phyloP scores from a whole-genome alignment of 331 rosid genomes.

The Quercus tomentella region DNA sequence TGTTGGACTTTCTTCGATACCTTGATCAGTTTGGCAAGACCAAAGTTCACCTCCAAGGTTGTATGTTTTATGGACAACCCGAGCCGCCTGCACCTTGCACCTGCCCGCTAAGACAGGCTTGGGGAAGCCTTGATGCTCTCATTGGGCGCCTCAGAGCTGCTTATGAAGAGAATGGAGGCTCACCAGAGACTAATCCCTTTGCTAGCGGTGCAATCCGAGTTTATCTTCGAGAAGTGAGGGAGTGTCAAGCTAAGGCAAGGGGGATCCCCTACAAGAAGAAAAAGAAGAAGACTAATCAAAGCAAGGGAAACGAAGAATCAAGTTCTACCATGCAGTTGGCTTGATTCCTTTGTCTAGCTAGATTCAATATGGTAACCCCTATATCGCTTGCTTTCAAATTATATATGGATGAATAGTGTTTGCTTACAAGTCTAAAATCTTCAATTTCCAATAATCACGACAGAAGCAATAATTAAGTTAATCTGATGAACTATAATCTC shows the following conservation, averaged over 20 bases:
- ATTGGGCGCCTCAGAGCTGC: slow-evolving; percentile 97
- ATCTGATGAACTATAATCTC: neutral
- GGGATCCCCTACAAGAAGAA: slow-evolving; percentile 98
- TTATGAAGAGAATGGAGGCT: slow-evolving; percentile 89
- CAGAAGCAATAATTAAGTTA: neutral
- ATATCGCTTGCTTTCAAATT: neutral
- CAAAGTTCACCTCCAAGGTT: slow-evolving; percentile 85
- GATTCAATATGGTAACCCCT: slow-evolving; percentile 31
- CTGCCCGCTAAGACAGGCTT: slow-evolving; percentile 89
- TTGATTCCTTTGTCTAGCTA: slow-evolving; percentile 12
- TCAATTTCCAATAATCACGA: neutral
- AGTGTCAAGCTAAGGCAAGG: slow-evolving; percentile 92
- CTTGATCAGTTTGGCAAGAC: slow-evolving; percentile 96
- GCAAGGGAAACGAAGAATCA: slow-evolving; percentile 49
- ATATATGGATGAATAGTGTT: neutral
- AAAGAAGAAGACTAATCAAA: slow-evolving; percentile 56
- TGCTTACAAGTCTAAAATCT: neutral
- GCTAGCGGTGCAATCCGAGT: slow-evolving; percentile 80
- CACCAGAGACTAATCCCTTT: slow-evolving; percentile 81
- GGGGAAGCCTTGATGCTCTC: slow-evolving; percentile 99
- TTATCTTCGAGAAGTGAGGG: slow-evolving; percentile 85
- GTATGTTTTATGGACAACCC: slow-evolving; percentile 87
- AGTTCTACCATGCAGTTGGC: slow-evolving; percentile 45
- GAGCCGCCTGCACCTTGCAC: slow-evolving; percentile 98
- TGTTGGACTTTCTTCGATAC: slow-evolving; percentile 76